phyloP scores from a whole-genome alignment of 2,329 filamentous ascomycete species.

The Albifimbria verrucaria region DNA sequence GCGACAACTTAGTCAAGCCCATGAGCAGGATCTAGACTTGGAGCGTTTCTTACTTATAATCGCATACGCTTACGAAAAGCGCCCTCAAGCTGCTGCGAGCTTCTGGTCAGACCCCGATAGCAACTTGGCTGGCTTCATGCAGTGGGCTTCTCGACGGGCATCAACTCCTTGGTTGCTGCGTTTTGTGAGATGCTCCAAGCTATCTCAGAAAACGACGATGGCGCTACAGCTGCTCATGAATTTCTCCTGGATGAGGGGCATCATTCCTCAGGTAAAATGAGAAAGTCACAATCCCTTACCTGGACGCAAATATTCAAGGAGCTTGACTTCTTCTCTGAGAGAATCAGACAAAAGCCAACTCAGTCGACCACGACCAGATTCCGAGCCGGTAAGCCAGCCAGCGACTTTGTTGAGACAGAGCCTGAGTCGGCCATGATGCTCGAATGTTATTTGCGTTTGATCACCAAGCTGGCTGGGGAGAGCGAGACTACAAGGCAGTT shows the following conservation, averaged over 20 bases:
- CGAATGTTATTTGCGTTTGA: constrained; percentile 85
- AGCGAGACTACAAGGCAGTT: constrained; percentile 71
- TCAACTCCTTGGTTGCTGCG: constrained; percentile 93
- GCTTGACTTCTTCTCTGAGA: constrained; percentile 76
- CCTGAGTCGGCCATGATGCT: constrained; percentile 96
- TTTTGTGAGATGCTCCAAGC: constrained; percentile 96
- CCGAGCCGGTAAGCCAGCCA: constrained; percentile 57
- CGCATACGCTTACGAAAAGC: constrained; percentile 83
- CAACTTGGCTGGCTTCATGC: constrained; percentile 89
- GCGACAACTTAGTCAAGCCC: constrained; percentile 61
- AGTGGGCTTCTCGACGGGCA: constrained; percentile 93
- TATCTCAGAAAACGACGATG: constrained; percentile 77
- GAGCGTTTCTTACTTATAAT: constrained; percentile 92
- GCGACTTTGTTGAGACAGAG: constrained; percentile 72
- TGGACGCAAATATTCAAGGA: constrained; percentile 94
- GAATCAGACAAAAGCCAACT: constrained; percentile 69
- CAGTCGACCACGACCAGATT: constrained; percentile 36
- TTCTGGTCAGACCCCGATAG: constrained; percentile 94
- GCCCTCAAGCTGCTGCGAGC: constrained; percentile 76
- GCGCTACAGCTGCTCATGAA: constrained; percentile 79
- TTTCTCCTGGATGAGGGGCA: constrained; percentile 86
- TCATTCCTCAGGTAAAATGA: constrained; percentile 71
- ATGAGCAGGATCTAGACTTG: constrained; percentile 69
- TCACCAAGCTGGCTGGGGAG: constrained; percentile 75
- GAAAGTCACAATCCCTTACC: constrained; percentile 79